Conservation (phyloP, 306 rosid genomes). For the Lupinus albus region DNA sequence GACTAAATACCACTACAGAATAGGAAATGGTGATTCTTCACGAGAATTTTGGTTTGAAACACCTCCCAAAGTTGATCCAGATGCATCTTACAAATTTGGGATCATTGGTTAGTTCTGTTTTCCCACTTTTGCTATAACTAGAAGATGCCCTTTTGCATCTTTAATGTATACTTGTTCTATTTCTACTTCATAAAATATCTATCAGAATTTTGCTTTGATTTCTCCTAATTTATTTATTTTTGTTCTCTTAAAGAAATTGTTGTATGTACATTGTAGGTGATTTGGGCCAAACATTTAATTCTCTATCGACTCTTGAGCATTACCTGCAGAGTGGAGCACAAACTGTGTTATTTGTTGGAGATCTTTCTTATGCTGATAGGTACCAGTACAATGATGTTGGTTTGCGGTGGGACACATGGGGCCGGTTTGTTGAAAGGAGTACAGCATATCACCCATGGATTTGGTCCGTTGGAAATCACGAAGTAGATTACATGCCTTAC, state of each 20-base stretch:
- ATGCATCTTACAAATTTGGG: conserved; percentile 83
- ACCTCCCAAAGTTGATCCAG: conserved; percentile 74
- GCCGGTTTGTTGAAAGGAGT: conserved; percentile 73
- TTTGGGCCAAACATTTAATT: conserved; percentile 95
- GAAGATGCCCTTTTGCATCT: conserved; percentile 26
- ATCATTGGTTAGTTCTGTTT: conserved; percentile 71
- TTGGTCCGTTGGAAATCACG: conserved; percentile 92
- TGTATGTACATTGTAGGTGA: conserved; percentile 65
- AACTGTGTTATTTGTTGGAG: conserved; percentile 83
- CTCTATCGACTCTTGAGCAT: conserved; percentile 90
- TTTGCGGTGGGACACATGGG: conserved; percentile 95
- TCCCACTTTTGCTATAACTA: conserved; percentile 21
- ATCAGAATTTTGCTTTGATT: conserved; percentile 18
- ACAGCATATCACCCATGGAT: conserved; percentile 93
- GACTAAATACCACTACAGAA: conserved; percentile 82
- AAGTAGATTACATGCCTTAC: conserved; percentile 84
- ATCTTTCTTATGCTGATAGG: conserved; percentile 94
- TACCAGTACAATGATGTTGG: conserved; percentile 78
- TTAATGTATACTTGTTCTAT: conserved; percentile 25
- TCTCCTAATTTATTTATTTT: conserved; percentile 11
- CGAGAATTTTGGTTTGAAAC: conserved; percentile 87
- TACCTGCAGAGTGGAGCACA: conserved; percentile 83
- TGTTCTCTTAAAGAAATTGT: conserved; percentile 34
- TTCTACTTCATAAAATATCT: conserved; percentile 29
- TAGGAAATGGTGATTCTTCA: conserved; percentile 83